phyloP scores from a whole-genome alignment of 768 basidiomycete species.

The Filobasidium wieringae region DNA sequence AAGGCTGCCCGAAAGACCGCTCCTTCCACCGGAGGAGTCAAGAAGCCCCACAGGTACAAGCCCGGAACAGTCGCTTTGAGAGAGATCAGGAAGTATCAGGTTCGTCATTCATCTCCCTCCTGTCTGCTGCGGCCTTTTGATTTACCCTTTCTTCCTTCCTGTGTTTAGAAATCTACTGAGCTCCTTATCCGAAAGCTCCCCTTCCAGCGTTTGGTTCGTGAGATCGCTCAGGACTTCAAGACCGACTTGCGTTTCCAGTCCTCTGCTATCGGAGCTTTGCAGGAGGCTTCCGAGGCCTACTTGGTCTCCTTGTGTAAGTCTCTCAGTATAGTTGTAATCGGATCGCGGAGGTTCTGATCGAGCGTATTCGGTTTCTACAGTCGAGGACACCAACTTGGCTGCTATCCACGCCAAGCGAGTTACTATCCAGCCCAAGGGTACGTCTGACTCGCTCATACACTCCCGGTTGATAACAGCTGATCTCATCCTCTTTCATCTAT shows the following conservation, averaged over 20 bases:
- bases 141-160: neutral
- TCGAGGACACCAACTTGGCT: slow-evolving; percentile 10
- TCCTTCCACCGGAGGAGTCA: slow-evolving; percentile 54
- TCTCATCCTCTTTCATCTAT: neutral
- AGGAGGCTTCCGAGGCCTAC: slow-evolving; percentile 13
- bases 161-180: slow-evolving; percentile 44
- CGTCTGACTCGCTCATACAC: neutral
- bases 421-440: slow-evolving; percentile 24
- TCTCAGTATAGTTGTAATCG: neutral
- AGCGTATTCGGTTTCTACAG: slow-evolving; percentile 37
- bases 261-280: slow-evolving; percentile 18
- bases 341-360: neutral
- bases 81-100: slow-evolving; percentile 49
- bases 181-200: slow-evolving; percentile 47
- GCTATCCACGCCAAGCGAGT: slow-evolving; percentile 29
- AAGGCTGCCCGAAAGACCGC: slow-evolving; percentile 34
- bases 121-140: neutral
- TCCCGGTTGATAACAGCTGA: neutral
- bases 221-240: slow-evolving; percentile 76
- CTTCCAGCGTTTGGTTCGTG: slow-evolving; percentile 64
- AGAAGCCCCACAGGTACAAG: slow-evolving; percentile 72
- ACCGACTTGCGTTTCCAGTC: slow-evolving; percentile 56
- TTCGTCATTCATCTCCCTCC: slow-evolving; percentile 14
- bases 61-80: slow-evolving; percentile 67
- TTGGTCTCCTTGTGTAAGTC: slow-evolving; percentile 8